Percentiles rank a stretch among this genome's conserved stretches.
Conservation (phyloP, 495 filamentous ascomycete species). For the Podospora fimiseda region DNA sequence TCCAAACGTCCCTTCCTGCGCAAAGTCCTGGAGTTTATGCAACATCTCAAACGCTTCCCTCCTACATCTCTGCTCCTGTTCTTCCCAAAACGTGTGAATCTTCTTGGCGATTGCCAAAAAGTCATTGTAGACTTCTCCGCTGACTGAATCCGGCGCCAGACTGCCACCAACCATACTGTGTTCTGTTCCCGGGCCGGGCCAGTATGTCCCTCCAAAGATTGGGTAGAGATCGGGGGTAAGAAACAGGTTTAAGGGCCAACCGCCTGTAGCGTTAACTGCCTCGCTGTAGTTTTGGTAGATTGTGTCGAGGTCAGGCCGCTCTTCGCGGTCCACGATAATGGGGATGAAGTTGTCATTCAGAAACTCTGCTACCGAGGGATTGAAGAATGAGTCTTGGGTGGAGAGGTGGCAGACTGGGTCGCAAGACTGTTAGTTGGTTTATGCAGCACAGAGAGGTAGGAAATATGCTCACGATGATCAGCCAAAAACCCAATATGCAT, state of each 20-base stretch:
- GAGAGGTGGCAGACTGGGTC: slow-evolving; percentile 80
- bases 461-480: slow-evolving; percentile 71
- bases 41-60: slow-evolving; percentile 78
- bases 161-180: slow-evolving; percentile 30
- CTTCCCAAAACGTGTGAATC: slow-evolving; percentile 72
- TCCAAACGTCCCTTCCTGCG: slow-evolving; percentile 73
- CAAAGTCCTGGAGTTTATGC: slow-evolving; percentile 73
- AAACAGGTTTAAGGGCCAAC: slow-evolving; percentile 97
- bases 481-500: slow-evolving; percentile 93
- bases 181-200: slow-evolving; percentile 72
- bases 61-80: slow-evolving; percentile 72
- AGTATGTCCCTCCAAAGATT: slow-evolving; percentile 95
- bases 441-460: not conserved
- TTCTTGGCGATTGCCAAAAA: slow-evolving; percentile 82
- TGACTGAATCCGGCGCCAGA: slow-evolving; percentile 6
- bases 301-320: slow-evolving; percentile 89
- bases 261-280: slow-evolving; percentile 84
- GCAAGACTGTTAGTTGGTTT: slow-evolving; percentile 6
- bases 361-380: slow-evolving; percentile 68
- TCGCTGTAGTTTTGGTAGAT: slow-evolving; percentile 99
- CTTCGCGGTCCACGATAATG: slow-evolving; percentile 89
- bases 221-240: slow-evolving; percentile 89
- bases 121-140: slow-evolving; percentile 48
- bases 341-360: slow-evolving; percentile 88
- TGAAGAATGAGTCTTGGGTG: slow-evolving; percentile 88